These are phyloP conservation scores for Aspergillus nanangensis DNA, from an alignment of 495 filamentous ascomycete genomes.

Conservation along the genomic window DNA sequence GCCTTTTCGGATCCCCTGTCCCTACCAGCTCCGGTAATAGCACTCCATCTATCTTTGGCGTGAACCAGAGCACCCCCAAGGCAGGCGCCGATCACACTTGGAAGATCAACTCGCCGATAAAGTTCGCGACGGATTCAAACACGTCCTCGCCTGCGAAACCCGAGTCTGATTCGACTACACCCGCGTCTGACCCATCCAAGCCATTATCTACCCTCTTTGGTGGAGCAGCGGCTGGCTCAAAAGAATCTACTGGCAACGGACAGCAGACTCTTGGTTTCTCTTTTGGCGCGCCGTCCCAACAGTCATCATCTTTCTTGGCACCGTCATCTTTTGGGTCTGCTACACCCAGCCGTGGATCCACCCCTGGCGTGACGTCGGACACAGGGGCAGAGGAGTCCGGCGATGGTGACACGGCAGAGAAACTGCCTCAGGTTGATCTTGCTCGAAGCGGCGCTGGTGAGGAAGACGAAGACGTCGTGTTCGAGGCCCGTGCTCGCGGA, in stretches of 20 bases:
- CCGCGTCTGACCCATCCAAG: constrained; percentile 27
- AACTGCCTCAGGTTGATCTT: constrained; percentile 53
- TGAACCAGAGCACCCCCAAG: constrained; percentile 9
- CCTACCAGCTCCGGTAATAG: constrained; percentile 13
- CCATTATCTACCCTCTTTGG: constrained; percentile 44
- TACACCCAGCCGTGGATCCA: constrained; percentile 22
- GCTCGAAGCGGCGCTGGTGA: constrained; percentile 61
- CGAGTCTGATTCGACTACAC: constrained; percentile 19
- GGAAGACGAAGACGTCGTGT: constrained; percentile 62
- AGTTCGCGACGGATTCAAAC: constrained; percentile 29
- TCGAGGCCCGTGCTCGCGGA: constrained; percentile 60
- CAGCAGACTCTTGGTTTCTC: constrained; percentile 29
- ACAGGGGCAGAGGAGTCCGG: constrained; percentile 57
- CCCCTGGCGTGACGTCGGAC: constrained; percentile 51
- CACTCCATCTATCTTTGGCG: constrained; percentile 19
- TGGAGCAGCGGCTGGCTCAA: constrained; percentile 20
- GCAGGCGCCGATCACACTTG: constrained; percentile 45
- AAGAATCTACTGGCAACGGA: constrained; percentile 20
- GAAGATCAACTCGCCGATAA: constrained; percentile 48
- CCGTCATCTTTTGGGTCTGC: constrained; percentile 31
- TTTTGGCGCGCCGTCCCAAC: constrained; percentile 33
- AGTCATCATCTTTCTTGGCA: constrained; percentile 25
- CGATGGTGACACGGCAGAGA: constrained; percentile 49
- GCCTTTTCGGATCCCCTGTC: constrained; percentile 14
- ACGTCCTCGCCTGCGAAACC: constrained; percentile 13